Evolutionary conservation across 2,329 filamentous ascomycete species (phyloP), one percentile per base, ranked within the genome.

Genomic region (Xylaria sp.): DNA sequence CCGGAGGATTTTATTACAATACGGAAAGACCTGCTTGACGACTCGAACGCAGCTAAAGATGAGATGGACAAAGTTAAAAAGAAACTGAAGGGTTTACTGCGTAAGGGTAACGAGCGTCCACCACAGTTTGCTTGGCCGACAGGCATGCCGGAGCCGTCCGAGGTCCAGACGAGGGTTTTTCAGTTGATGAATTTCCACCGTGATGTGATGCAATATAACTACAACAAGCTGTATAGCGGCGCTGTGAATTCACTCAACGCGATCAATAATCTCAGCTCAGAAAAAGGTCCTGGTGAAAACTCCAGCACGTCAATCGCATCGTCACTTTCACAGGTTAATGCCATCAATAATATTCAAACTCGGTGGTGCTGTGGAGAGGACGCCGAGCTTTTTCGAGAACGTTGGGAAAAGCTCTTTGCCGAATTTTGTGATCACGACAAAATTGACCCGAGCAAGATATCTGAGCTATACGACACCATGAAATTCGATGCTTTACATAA

Each of bases 31-130:
- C 86, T 99, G 6, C 83, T 99, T 2, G 96, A 99, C 77, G 96
- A 99, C 77, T 98, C 94, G 0, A 99, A 99, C 78, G 96, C 96
- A 3, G 96, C 96, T 65, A 99, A 99, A 79, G 96, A 99, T 77
- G 94, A 97, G 76, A 99, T 97, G 92, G 96, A 99, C 81, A 97
- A 97, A 80, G 96, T 99, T 63, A 99, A 99, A 86, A 99, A 99
- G 87, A 97, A 97, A 88, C 86, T 99, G 31, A 99, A 99, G 82
- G 90, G 93, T 0, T 85, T 99, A 22, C 81, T 99, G 65, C 90
- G 96, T 33, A 92, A 97, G 78, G 96, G 95, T n/a, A 93, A 94
- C 68, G 92, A 96, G 75, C 92, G 95, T 0, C 96, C 96, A 10
- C 90, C 95, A 20, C 94, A 99, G 75, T 99, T 99, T 77, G 93